Conservation (phyloP, 495 filamentous ascomycete genomes). For the Neurospora sp. region DNA sequence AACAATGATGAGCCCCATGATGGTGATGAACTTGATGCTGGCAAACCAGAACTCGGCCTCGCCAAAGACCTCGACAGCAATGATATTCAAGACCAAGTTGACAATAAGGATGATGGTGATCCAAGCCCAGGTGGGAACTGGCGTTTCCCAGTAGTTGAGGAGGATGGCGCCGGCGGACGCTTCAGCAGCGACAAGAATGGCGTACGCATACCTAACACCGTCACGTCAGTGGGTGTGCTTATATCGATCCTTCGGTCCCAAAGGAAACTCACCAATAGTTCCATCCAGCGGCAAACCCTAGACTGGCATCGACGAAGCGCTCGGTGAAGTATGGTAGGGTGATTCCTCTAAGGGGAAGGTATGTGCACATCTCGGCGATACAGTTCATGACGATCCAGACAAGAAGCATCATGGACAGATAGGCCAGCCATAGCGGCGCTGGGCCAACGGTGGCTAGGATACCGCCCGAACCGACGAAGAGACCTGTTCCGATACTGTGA, state of each 20-base stretch:
- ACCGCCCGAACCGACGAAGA: slow-evolving; percentile 42
- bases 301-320: slow-evolving; percentile 61
- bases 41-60: slow-evolving; percentile 59
- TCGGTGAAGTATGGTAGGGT: slow-evolving; percentile 56
- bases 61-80: slow-evolving; percentile 46
- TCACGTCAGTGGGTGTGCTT: neutral
- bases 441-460: slow-evolving; percentile 39
- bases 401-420: slow-evolving; percentile 35
- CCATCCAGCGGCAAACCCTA: slow-evolving; percentile 78
- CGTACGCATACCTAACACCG: slow-evolving; percentile 26
- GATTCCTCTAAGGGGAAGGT: slow-evolving; percentile 50
- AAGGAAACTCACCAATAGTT: slow-evolving; percentile 41
- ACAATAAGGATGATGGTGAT: slow-evolving; percentile 43
- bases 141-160: slow-evolving; percentile 45
- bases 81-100: slow-evolving; percentile 34
- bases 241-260: neutral
- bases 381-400: slow-evolving; percentile 39
- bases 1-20: slow-evolving; percentile 59
- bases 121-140: slow-evolving; percentile 47
- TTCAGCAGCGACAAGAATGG: slow-evolving; percentile 42
- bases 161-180: slow-evolving; percentile 41
- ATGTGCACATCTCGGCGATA: slow-evolving; percentile 46
- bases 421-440: slow-evolving; percentile 42
- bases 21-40: slow-evolving; percentile 59
- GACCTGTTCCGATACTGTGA: slow-evolving; percentile 52